phyloP scores from a whole-genome alignment of 2,329 filamentous ascomycete genomes.

The Pleoardoris graminearum region DNA sequence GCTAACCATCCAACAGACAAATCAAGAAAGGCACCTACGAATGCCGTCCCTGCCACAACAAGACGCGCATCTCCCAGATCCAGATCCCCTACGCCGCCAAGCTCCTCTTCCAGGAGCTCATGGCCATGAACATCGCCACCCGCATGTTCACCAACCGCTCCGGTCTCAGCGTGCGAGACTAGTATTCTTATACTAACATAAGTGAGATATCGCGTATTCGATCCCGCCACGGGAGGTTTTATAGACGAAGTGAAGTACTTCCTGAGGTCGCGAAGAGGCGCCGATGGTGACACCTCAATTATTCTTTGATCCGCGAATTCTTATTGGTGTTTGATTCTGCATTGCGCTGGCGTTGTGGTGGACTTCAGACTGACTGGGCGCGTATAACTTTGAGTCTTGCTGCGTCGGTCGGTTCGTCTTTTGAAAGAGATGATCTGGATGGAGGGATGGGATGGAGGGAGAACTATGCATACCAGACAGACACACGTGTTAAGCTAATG shows the following conservation, averaged over 20 bases:
- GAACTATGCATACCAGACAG: background rate
- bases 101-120: constrained; percentile 95
- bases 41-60: constrained; percentile 97
- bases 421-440: too few species aligned
- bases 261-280: too few species aligned
- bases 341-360: constrained; percentile 13
- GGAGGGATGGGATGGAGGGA: background rate
- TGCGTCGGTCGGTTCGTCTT: too few species aligned
- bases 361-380: background rate
- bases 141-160: constrained; percentile 93
- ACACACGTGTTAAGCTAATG: background rate
- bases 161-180: constrained; percentile 68
- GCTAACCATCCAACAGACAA: constrained; percentile 61
- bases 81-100: constrained; percentile 98
- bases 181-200: constrained; percentile 11
- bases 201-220: background rate
- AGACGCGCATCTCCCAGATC: constrained; percentile 96
- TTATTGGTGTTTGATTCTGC: background rate
- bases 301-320: background rate
- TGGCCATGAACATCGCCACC: constrained; percentile 97
- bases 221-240: background rate
- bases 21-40: constrained; percentile 95
- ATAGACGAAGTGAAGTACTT: too few species aligned
- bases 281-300: too few species aligned
- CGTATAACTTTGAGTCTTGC: background rate